Conservation (phyloP, 2,329 filamentous ascomycete genomes). For the Leptographium lundbergii region DNA sequence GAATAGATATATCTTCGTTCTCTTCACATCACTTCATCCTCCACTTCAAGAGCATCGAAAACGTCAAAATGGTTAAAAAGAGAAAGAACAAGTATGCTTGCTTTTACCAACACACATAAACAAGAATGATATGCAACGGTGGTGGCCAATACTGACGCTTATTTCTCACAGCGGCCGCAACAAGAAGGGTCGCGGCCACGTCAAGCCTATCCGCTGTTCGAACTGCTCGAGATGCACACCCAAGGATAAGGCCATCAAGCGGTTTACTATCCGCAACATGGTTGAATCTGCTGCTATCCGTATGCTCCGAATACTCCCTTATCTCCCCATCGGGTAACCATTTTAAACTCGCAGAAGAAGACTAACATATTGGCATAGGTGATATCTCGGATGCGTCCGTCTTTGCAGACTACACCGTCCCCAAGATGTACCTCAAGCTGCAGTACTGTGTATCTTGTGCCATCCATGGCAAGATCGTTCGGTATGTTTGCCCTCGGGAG, state of each 20-base stretch:
- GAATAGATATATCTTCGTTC: neutral
- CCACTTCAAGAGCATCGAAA: constrained; percentile 1
- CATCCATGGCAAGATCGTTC: constrained; percentile 99
- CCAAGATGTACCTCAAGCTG: constrained; percentile 99
- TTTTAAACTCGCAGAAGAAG: too few relatives aligned
- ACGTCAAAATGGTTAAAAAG: constrained; percentile 18
- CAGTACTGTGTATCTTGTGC: constrained; percentile 99
- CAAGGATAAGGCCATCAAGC: constrained; percentile 99
- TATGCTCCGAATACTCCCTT: constrained; percentile 30
- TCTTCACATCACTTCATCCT: constrained; percentile 4
- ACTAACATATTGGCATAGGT: constrained; percentile 44
- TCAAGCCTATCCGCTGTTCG: constrained; percentile 88
- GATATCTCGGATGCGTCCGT: constrained; percentile 99
- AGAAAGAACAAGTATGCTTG: constrained; percentile 39
- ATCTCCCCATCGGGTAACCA: too few relatives aligned
- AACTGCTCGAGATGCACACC: constrained; percentile 75
- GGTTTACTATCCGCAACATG: constrained; percentile 99
- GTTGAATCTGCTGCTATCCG: constrained; percentile 99
- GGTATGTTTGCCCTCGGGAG: constrained; percentile 63
- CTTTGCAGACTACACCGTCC: constrained; percentile 97
- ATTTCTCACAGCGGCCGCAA: constrained; percentile 66
- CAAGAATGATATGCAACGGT: neutral
- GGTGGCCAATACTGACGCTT: constrained; percentile 13
- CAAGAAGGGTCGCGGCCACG: constrained; percentile 99
- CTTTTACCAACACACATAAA: neutral